phyloP scores from a whole-genome alignment of 257 asterid genomes.

The Salvia miltiorrhiza region DNA sequence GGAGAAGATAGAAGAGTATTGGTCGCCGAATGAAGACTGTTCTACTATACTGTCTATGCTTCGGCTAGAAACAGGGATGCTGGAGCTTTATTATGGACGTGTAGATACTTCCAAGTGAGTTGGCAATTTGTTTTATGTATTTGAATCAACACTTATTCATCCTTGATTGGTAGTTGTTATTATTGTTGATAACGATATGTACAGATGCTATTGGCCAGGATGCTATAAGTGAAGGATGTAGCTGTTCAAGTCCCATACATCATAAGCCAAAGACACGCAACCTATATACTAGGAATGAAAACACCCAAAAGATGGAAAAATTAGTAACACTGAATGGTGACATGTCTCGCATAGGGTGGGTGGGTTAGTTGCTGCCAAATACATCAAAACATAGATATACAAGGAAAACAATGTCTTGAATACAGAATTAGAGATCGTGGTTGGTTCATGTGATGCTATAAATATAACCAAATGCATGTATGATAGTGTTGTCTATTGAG shows the following conservation, averaged over 20 bases:
- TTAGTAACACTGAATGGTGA: neutral
- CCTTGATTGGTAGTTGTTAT: neutral
- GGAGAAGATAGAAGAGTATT: slow-evolving; percentile 49
- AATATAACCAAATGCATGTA: slow-evolving; percentile 3
- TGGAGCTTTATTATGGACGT: slow-evolving; percentile 82
- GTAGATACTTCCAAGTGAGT: slow-evolving; percentile 80
- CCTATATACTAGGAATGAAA: neutral
- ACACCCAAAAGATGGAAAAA: neutral
- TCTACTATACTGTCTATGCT: slow-evolving; percentile 50
- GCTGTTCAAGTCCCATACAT: neutral
- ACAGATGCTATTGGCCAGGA: neutral
- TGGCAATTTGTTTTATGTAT: slow-evolving; percentile 1
- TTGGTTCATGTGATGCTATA: neutral
- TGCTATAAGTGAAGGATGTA: neutral
- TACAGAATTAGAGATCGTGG: neutral
- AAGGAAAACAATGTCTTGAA: slow-evolving; percentile 1
- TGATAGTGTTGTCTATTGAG: slow-evolving; percentile 13
- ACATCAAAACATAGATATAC: neutral
- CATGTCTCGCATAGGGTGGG: neutral
- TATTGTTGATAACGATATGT: neutral
- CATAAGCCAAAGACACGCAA: neutral
- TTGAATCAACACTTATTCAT: neutral
- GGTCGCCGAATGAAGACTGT: slow-evolving; percentile 51
- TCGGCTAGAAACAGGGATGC: slow-evolving; percentile 77
- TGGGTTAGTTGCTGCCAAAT: neutral